A percentile compares a stretch with the other conserved stretches of the same genome.
phyloP scores from a whole-genome alignment of 768 basidiomycete genomes.

The Tricholoma bakamatsutake region DNA sequence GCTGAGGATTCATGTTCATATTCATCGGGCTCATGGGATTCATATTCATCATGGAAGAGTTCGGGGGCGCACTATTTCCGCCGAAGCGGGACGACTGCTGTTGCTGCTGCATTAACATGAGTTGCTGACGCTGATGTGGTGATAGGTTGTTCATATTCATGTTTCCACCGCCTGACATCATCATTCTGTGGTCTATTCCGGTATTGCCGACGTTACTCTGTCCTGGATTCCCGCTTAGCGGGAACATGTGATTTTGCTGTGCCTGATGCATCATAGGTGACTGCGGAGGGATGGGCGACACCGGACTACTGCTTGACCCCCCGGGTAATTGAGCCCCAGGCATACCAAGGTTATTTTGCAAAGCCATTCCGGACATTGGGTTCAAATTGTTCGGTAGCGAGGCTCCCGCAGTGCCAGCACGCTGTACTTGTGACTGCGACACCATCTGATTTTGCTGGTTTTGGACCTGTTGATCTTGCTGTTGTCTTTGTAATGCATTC shows the following conservation, averaged over 20 bases:
- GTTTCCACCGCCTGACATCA: conserved; percentile 13
- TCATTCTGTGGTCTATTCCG: conserved; percentile 28
- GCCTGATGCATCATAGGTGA: conserved; percentile 10
- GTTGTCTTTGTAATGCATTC: conserved; percentile 10
- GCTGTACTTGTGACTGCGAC: conserved; percentile 13
- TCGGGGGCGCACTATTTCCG: not conserved
- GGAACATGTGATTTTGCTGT: conserved; percentile 14
- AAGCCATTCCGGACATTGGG: conserved; percentile 10
- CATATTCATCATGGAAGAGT: conserved; percentile 13
- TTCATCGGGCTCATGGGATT: conserved; percentile 7
- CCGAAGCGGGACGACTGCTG: conserved; percentile 7
- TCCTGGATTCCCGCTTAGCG: conserved; percentile 15
- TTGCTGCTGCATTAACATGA: conserved; percentile 33
- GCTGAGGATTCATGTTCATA: conserved; percentile 15
- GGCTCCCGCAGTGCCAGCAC: conserved; percentile 7
- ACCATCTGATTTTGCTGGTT: conserved; percentile 15
- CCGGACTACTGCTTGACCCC: conserved; percentile 11
- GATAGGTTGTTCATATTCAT: conserved; percentile 25
- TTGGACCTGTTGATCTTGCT: conserved; percentile 22
- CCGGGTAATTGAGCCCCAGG: conserved; percentile 9
- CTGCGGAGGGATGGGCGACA: conserved; percentile 17
- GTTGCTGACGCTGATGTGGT: conserved; percentile 39
- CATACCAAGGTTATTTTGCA: conserved; percentile 13
- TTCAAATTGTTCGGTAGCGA: conserved; percentile 4
- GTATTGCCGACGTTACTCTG: conserved; percentile 15